Conservation (phyloP, 306 rosid genomes). For the Pterocarpus macrocarpus region DNA sequence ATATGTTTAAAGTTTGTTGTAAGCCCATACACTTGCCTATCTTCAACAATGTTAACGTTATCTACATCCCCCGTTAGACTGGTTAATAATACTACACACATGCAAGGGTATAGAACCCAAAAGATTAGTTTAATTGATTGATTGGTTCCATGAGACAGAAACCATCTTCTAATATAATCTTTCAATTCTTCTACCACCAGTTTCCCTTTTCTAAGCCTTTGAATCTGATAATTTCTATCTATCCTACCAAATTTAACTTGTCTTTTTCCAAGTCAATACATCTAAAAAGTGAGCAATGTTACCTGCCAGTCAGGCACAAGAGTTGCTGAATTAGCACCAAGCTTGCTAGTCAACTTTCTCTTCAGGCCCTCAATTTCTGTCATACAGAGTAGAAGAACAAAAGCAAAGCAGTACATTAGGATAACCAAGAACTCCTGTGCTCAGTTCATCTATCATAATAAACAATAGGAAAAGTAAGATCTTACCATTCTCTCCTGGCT, state of each 20-base stretch:
- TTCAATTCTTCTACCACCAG: constrained; percentile 1
- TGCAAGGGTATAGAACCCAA: constrained; percentile 9
- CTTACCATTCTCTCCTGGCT: constrained; percentile 98
- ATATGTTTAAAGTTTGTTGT: not conserved
- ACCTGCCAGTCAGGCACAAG: constrained; percentile 99
- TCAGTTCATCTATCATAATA: not conserved
- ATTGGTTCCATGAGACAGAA: not conserved
- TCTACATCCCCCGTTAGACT: not conserved
- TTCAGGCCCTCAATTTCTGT: constrained; percentile 92
- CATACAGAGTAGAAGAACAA: constrained; percentile 19
- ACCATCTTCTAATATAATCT: not conserved
- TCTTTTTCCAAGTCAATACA: not conserved
- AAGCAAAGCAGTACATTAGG: constrained; percentile 1
- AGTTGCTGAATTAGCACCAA: constrained; percentile 82
- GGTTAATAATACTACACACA: constrained; percentile 2
- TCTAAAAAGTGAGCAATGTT: constrained; percentile 37
- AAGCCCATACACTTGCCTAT: not conserved
- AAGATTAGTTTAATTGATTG: not conserved
- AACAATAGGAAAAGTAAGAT: not conserved
- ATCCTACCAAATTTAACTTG: constrained; percentile 7
- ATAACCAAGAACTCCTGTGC: not conserved
- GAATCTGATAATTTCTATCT: not conserved
- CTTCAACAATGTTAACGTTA: not conserved
- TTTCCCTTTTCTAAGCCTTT: not conserved
- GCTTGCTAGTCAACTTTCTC: constrained; percentile 97